These are phyloP conservation scores for Cryptococcus maquisensis DNA, from an alignment of 1,284 basidiomycete species.

Conservation along the genomic window DNA sequence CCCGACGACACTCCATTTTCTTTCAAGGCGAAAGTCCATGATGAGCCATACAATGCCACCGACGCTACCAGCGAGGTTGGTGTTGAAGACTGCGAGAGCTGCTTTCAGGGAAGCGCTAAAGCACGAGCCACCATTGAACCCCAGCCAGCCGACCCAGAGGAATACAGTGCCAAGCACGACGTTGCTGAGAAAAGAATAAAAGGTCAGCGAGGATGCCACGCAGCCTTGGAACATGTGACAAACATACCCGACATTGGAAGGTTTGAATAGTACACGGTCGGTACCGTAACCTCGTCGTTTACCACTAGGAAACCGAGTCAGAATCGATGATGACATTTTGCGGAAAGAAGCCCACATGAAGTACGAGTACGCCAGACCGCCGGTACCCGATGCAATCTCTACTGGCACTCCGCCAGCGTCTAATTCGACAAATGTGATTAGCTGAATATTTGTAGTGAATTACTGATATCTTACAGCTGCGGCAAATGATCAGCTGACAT, in stretches of 20 bases:
- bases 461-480: neutral
- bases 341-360: constrained; percentile 41
- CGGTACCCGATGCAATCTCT: constrained; percentile 84
- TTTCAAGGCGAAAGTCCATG: constrained; percentile 76
- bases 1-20: constrained; percentile 76
- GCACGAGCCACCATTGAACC: constrained; percentile 62
- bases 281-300: constrained; percentile 62
- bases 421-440: constrained; percentile 3
- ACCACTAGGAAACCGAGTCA: no score
- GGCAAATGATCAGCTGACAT: constrained; percentile 1
- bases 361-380: constrained; percentile 78
- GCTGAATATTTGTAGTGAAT: neutral
- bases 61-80: constrained; percentile 58
- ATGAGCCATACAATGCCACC: constrained; percentile 82
- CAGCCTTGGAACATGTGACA: no score
- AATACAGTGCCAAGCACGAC: constrained; percentile 83
- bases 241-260: constrained; percentile 73
- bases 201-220: neutral
- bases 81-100: constrained; percentile 79
- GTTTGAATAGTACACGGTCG: constrained; percentile 81
- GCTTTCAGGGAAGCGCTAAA: constrained; percentile 89
- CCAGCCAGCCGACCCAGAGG: constrained; percentile 80
- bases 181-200: constrained; percentile 44
- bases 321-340: no score
- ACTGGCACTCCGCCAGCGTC: constrained; percentile 79